These are phyloP conservation scores for Globisporangium camurandrum DNA, from an alignment of 352 stramenopile species.

Conservation along the genomic window DNA sequence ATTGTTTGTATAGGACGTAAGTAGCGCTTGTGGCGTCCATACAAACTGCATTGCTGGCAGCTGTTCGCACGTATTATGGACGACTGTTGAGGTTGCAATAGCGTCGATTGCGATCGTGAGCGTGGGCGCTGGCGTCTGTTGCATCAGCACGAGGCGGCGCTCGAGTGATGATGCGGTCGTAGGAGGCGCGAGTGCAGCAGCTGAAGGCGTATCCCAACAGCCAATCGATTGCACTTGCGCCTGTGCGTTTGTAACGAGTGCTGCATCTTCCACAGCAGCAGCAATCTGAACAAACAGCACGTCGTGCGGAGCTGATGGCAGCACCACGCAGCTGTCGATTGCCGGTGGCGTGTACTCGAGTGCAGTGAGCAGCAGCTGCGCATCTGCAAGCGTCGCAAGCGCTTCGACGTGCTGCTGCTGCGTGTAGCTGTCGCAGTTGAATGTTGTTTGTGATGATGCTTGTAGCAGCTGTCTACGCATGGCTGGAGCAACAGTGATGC, in stretches of 20 bases:
- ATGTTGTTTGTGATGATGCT: conserved; percentile 16
- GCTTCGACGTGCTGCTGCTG: conserved; percentile 5
- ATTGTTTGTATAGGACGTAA: no score
- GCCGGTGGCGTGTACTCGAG: conserved; percentile 17
- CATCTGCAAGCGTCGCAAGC: conserved; percentile 19
- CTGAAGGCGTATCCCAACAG: no score
- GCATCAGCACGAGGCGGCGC: background rate
- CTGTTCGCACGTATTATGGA: background rate
- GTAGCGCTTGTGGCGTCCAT: background rate
- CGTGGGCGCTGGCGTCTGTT: background rate
- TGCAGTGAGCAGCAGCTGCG: conserved; percentile 18
- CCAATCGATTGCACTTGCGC: no score
- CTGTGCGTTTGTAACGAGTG: background rate
- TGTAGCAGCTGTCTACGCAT: conserved; percentile 10
- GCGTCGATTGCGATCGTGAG: background rate
- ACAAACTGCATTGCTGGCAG: conserved; percentile 1
- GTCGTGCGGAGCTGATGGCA: background rate
- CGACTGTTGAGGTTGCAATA: background rate
- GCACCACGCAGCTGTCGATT: background rate
- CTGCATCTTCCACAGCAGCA: no score
- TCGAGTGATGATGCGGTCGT: background rate
- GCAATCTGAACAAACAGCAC: conserved; percentile 3
- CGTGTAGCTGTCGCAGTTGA: conserved; percentile 10
- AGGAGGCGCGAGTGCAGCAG: background rate
- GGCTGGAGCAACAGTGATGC: conserved; percentile 11